Base-by-base conservation (phyloP, 2,329 filamentous ascomycete genomes). In the Ramichloridium luteum region DNA sequence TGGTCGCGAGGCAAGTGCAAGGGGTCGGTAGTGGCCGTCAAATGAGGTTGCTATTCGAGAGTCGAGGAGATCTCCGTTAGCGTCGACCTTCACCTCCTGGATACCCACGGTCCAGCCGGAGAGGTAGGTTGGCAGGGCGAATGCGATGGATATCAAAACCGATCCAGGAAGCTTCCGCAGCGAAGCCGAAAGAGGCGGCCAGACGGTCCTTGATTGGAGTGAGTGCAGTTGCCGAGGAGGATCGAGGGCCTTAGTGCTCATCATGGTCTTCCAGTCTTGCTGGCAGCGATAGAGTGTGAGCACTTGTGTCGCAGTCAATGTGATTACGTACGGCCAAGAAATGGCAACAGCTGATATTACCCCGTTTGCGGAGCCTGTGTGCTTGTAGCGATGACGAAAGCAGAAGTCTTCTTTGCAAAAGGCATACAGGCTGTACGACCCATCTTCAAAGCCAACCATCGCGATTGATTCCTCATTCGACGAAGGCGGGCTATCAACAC, bases 21-120 rank as follows among this genome's bases (percentile, higher is more conserved):
- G 53, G 40, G 48, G 55, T 2, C 61, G 60, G 27, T 62, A 67
- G 16, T 61, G 59, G 31, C 62, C 57, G 13, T 64, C 59, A 12
- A 65, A 55, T n/a, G 67, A 65, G 2, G 64, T 65, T 11, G 67
- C 58, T 3, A 70, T 45, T 5, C 67, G 61, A 3, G 67, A 70
- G 20, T 60, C 56, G 1, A 64, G 45, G 0, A 71, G 52, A 10
- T 57, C 57, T 5, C 70, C 69, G 28, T 58, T 52, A 18, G 57
- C 57, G 6, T 42, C 41, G n/a, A 93, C 67, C 36, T 79, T 75
- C 26, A 94, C 62, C 54, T 94, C 88, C 54, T 96, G 88, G n/a
- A 96, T 72, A 2, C 85, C 86, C 11, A 93, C 70, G 5, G 80
- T 85, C 82, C 86, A 94, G 16, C 85, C 85, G 26, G 74, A 75